Base-by-base conservation (phyloP, 345 rosid species). In the Brassica incana region DNA sequence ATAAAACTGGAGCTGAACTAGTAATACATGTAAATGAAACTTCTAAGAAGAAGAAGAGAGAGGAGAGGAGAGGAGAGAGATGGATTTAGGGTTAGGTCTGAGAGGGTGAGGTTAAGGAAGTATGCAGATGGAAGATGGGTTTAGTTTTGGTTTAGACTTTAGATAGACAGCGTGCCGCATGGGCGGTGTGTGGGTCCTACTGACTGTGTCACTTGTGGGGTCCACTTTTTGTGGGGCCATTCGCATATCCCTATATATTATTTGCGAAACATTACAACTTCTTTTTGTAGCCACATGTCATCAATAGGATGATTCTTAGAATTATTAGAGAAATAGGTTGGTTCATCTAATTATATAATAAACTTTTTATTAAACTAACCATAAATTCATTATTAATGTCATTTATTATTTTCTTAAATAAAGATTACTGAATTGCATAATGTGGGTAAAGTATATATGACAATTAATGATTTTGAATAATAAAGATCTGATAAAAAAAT, bases 111-210 rank as follows among this genome's bases (percentile, higher is more conserved):
- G 90, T 86, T 71, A 81, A 73, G 88, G 80, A 43, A 73, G 75
- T 48, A 82, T 88, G 78, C 77, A 72, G 87, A 86, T 81, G 86
- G 71, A 71, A 68, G 82, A 71, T 79, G 81, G 78, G 86, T 85
- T 85, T 77, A 54, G 88, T 82, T 86, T 84, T 84, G 88, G 91
- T 88, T 84, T 38, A 35, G 69, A 35, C 69, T 65, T 74, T 67
- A 75, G 83, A 80, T 80, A 83, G 85, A 87, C 84, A 84, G 84
- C 88, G 88, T 90, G 90, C 88, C 89, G 87, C 88, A 91, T 90
- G 90, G 87, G 89, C 87, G 88, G 90, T 92, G 87, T 48, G 87
- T 86, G 87, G 97, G 86, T 5, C 85, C 91, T 79, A 62, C 77
- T 29, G 8, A 25, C 78, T 77, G 76, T 78, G 73, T 62, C 79